Base-by-base conservation (phyloP, 2,329 filamentous ascomycete species). In the Thielaviopsis musarum region DNA sequence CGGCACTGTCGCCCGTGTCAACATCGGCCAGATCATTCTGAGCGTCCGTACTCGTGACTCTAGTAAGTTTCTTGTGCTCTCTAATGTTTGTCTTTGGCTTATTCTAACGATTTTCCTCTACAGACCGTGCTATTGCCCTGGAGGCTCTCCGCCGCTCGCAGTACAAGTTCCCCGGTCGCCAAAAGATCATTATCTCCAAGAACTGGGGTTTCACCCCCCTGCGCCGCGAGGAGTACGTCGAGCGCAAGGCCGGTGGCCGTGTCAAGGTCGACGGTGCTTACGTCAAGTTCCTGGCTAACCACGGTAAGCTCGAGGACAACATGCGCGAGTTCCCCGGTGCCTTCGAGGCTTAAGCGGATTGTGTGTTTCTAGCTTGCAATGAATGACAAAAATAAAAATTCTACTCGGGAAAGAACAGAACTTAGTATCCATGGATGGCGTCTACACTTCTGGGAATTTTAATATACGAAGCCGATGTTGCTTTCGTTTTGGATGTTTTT, bases 171-270 rank as follows among this genome's bases (percentile, higher is more conserved):
- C 93, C 93, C 68, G 93, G 93, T 77, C 91, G 93, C 79, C 93
- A 98, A 84, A 98, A 98, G 90, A 97, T 98, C 81, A 96, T 98
- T 72, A 86, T 97, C 79, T 94, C 88, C 82, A 98, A 97, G 90
- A 98, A 98, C 85, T 98, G 93, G 93, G 93, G 93, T 69, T 98
- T 98, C 88, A 98, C 93, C 65, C 91, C 91, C 73, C 88, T 98
- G 70, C 87, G 89, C 72, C 91, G 93, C 70, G 93, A 97, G 69
- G 93, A 98, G 77, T 98, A 97, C 81, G 80, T 95, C 73, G 83
- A 90, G 77, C 88, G 91, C 81, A 94, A 95, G 84, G 82, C 89
- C 73, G 87, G 85, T 71, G 93, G 93, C 73, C 85, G 84, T 73
- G 85, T 98, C 78, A 88, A 91, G 82, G 87, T 94, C 69, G 93